Conservation (phyloP, 2,329 filamentous ascomycete species). For the Hymenoscyphus scutula region DNA sequence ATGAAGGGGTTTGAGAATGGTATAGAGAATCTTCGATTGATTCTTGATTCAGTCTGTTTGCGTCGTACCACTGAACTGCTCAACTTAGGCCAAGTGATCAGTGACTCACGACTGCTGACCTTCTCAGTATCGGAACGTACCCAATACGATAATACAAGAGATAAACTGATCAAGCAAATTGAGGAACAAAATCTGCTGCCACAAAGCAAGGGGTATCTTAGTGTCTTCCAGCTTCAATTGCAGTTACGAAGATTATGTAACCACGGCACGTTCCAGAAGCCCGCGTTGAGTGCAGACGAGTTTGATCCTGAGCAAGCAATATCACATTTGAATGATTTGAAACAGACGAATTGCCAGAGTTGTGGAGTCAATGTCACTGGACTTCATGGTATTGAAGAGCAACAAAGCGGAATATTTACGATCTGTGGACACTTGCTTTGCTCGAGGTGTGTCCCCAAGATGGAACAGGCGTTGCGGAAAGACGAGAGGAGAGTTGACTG, state of each 20-base stretch:
- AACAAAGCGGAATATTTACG: slow-evolving; percentile 15
- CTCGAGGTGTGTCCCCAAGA: slow-evolving; percentile 13
- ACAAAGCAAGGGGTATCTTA: slow-evolving; percentile 15
- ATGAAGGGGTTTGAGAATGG: slow-evolving; percentile 25
- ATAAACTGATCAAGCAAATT: slow-evolving; percentile 11
- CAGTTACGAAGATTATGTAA: slow-evolving; percentile 21
- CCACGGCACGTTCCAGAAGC: slow-evolving; percentile 21
- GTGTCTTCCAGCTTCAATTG: slow-evolving; percentile 19
- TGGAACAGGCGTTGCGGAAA: slow-evolving; percentile 8
- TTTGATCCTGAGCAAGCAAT: slow-evolving; percentile 10
- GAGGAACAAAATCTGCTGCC: slow-evolving; percentile 13
- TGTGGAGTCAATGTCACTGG: slow-evolving; percentile 11
- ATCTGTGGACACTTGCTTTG: slow-evolving; percentile 23
- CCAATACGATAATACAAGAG: slow-evolving; percentile 7
- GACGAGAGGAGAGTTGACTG: neutral
- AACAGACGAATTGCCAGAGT: slow-evolving; percentile 11
- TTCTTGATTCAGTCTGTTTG: slow-evolving; percentile 42
- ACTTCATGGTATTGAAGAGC: slow-evolving; percentile 10
- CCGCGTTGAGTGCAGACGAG: neutral
- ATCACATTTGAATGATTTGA: neutral
- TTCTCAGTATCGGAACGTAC: slow-evolving; percentile 35
- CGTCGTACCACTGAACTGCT: slow-evolving; percentile 44
- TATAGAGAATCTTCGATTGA: slow-evolving; percentile 33
- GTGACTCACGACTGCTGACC: slow-evolving; percentile 30
- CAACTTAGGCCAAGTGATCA: slow-evolving; percentile 35